These are phyloP conservation scores for Leccinum boreale DNA, from an alignment of 768 basidiomycete genomes.

Conservation along the genomic window DNA sequence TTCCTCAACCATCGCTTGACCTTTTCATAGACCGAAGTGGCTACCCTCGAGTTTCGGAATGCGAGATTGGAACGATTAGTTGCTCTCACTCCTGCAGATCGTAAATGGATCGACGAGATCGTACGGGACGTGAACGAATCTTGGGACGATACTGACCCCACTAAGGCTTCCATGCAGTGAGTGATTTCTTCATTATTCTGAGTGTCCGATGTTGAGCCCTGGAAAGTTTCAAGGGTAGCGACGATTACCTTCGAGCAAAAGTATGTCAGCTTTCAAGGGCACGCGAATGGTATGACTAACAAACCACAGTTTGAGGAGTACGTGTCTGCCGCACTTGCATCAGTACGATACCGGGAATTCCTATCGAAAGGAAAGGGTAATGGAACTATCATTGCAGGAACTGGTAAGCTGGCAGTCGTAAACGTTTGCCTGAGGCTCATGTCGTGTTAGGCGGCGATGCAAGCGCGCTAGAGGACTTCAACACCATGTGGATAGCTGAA, in stretches of 20 bases:
- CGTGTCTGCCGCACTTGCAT: slow-evolving; percentile 80
- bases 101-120: slow-evolving; percentile 98
- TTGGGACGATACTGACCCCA: slow-evolving; percentile 67
- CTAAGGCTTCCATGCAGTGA: slow-evolving; percentile 60
- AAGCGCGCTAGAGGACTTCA: slow-evolving; percentile 75
- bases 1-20: slow-evolving; percentile 1
- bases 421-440: slow-evolving; percentile 18
- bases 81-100: slow-evolving; percentile 84
- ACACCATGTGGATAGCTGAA: slow-evolving; percentile 80
- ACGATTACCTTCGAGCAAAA: slow-evolving; percentile 90
- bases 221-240: slow-evolving; percentile 86
- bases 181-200: slow-evolving; percentile 26
- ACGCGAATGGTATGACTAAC: background rate
- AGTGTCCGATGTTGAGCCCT: background rate
- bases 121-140: slow-evolving; percentile 80
- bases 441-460: slow-evolving; percentile 45
- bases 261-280: slow-evolving; percentile 34
- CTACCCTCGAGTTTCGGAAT: slow-evolving; percentile 83
- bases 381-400: slow-evolving; percentile 66
- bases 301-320: slow-evolving; percentile 80
- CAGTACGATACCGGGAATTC: slow-evolving; percentile 90
- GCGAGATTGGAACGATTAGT: slow-evolving; percentile 73
- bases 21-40: slow-evolving; percentile 73
- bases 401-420: slow-evolving; percentile 32
- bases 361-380: slow-evolving; percentile 59